Evolutionary conservation across 192 early-diverging fungal genomes (phyloP).

Genomic region (Dispira parvispora): DNA sequence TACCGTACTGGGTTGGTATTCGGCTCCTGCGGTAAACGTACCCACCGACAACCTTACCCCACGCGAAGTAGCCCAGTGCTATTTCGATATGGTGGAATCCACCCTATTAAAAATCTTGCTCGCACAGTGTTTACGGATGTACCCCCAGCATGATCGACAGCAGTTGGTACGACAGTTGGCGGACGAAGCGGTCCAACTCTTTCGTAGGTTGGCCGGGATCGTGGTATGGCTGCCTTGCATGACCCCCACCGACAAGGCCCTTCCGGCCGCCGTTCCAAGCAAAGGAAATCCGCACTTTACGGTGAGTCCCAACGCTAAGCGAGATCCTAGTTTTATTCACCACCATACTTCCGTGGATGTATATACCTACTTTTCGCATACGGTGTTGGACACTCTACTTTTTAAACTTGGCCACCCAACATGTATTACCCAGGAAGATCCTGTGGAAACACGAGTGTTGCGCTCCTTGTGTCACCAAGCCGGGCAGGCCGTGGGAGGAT

Average conservation of each 20-base stretch:
- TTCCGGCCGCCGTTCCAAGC: background rate
- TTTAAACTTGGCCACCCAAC: conserved; percentile 6
- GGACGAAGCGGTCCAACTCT: background rate
- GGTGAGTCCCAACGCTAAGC: background rate
- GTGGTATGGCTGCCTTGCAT: conserved; percentile 10
- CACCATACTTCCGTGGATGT: conserved; percentile 2
- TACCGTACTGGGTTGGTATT: conserved; percentile 7
- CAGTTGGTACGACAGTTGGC: background rate
- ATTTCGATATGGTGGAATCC: conserved; percentile 6
- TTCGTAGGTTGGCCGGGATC: background rate
- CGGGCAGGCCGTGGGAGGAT: too few species aligned
- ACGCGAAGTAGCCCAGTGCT: conserved; percentile 1
- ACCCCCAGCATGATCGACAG: background rate
- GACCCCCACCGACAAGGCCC: background rate
- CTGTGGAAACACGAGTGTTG: background rate
- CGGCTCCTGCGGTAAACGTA: conserved; percentile 6
- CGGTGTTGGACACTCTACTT: background rate
- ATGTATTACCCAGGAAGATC: conserved; percentile 1
- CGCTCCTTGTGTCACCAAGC: background rate
- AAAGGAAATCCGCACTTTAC: background rate
- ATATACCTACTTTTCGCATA: background rate
- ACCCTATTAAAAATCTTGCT: background rate
- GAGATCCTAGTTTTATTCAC: too few species aligned
- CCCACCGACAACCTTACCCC: conserved; percentile 6
- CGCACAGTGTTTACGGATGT: background rate